These are phyloP conservation scores for Sporobolus alterniflorus DNA, from an alignment of 202 grass and related monocot species.

Conservation along the genomic window DNA sequence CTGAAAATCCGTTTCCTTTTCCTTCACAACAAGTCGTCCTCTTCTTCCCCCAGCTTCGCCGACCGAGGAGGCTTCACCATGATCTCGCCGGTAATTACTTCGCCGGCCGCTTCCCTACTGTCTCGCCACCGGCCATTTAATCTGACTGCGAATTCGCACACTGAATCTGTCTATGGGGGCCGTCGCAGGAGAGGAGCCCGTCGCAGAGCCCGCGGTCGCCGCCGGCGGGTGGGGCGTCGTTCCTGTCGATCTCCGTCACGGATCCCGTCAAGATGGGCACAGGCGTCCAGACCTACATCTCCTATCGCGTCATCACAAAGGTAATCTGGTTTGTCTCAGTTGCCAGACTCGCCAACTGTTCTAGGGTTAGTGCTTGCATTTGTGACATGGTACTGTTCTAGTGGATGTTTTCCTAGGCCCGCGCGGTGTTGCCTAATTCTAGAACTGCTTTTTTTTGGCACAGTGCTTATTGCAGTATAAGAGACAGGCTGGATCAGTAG, in stretches of 20 bases:
- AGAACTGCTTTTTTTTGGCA: conserved; percentile 30
- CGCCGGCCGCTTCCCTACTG: neutral
- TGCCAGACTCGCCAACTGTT: conserved; percentile 1
- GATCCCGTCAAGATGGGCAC: conserved; percentile 98
- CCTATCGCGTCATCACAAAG: conserved; percentile 97
- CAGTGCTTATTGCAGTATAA: conserved; percentile 14
- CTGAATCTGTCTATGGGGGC: conserved; percentile 46
- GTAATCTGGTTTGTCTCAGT: conserved; percentile 43
- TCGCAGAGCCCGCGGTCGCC: conserved; percentile 84
- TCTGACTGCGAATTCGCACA: neutral
- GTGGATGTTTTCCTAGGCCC: conserved; percentile 1
- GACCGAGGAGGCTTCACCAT: conserved; percentile 57
- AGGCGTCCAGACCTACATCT: conserved; percentile 98
- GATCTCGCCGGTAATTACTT: conserved; percentile 70
- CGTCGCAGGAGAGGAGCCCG: conserved; percentile 68
- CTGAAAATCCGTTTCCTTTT: conserved; percentile 18
- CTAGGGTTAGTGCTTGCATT: conserved; percentile 28
- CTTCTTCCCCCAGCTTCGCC: conserved; percentile 49
- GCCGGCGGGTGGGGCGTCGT: conserved; percentile 45
- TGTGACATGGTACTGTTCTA: neutral
- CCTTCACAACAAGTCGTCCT: conserved; percentile 30
- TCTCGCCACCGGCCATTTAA: neutral
- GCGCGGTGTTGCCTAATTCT: conserved; percentile 7
- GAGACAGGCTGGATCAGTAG: conserved; percentile 22
- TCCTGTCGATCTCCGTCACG: conserved; percentile 77